Base-by-base conservation (phyloP, 2,329 filamentous ascomycete species). In the Fusarium graminum region DNA sequence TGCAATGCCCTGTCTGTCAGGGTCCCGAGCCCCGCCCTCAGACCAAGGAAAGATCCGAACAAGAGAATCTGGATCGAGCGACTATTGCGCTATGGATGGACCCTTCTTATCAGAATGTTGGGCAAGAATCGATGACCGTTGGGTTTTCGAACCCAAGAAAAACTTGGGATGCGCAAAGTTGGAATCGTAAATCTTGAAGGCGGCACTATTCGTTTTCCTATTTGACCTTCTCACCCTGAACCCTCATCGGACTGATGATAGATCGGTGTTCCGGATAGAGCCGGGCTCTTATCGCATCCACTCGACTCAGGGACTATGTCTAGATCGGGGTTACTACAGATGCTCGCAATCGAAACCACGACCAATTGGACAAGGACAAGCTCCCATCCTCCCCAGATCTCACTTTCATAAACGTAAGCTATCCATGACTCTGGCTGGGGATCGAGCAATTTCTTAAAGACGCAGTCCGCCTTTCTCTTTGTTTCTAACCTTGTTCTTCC, bases 391-490 rank as follows among this genome's bases (percentile, higher is more conserved):
- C 58, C 60, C 60, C 68, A 61, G 65, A 70, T 72, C 69, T 62
- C 40, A 51, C 58, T 67, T 70, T 70, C 52, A 71, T 60, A 68
- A 72, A 65, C 67, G 65, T 71, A 70, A 68, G 62, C 65, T 70
- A 51, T 63, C 69, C 57, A 69, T 69, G 64, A 62, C 61, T 60
- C 52, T 59, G 47, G 36, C 49, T 41, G 40, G 49, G 40, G 57
- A 57, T 60, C 52, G 51, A 65, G 49, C 46, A 57, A 53, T 41
- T 58, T 32, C 50, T 61, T 68, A 59, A 69, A 68, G 43, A 63
- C 53, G 36, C 59, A 49, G 26, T 52, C 52, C 46, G 43, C 63
- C 47, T 40, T 53, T 46, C 40, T 53, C 28, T 55, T 56, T 41
- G 22, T 40, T 29, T 22, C 38, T 29, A 54, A 22, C 34, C 47